Evolutionary conservation across 1,284 basidiomycete genomes (phyloP).

Genomic region (Phellopilus nigrolimitatus): DNA sequence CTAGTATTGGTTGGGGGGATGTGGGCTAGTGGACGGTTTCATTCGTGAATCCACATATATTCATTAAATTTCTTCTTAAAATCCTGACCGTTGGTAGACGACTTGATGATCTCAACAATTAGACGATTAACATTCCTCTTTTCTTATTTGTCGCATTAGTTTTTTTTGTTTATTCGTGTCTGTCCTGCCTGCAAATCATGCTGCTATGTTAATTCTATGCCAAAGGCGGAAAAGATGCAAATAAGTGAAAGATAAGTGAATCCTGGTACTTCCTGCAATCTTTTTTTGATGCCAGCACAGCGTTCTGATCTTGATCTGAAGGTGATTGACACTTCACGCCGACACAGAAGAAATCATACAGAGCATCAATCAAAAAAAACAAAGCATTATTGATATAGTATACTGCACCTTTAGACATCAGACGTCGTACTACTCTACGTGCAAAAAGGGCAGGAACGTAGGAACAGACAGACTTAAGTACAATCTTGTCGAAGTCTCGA

Average conservation of each 20-base stretch:
- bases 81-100: background rate
- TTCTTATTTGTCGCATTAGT: background rate
- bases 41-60: background rate
- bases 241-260: too few relatives aligned
- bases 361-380: too few relatives aligned
- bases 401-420: background rate
- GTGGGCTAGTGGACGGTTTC: background rate
- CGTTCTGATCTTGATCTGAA: too few relatives aligned
- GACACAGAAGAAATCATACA: too few relatives aligned
- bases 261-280: too few relatives aligned
- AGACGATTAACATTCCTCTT: too few relatives aligned
- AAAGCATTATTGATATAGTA: conserved; percentile 12
- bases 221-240: too few relatives aligned
- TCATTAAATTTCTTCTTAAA: background rate
- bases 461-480: background rate
- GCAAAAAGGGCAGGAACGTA: conserved; percentile 4
- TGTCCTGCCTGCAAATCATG: too few relatives aligned
- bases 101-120: background rate
- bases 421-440: background rate
- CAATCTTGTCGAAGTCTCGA: background rate
- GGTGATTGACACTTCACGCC: too few relatives aligned
- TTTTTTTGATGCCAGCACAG: too few relatives aligned
- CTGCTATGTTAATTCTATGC: too few relatives aligned
- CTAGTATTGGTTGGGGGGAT: conserved; percentile 7
- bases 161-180: too few relatives aligned